A percentile compares a stretch with the other conserved stretches of the same genome.
phyloP scores from a whole-genome alignment of 345 rosid species.

The Mangifera indica region DNA sequence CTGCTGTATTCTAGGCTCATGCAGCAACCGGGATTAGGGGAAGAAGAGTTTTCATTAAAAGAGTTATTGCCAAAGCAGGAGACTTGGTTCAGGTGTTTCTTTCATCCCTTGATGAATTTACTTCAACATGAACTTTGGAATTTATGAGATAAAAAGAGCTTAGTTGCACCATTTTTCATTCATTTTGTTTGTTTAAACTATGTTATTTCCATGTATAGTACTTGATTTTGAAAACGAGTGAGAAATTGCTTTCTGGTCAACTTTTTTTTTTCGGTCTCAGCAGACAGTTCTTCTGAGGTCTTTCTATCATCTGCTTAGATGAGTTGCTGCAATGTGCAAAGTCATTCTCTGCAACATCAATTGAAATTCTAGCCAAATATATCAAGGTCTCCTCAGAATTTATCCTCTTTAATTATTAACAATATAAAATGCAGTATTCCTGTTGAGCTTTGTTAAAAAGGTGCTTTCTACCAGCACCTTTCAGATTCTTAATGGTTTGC shows the following conservation, averaged over 20 bases:
- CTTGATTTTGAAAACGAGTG: not conserved
- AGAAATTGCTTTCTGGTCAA: not conserved
- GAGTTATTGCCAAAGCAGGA: constrained; percentile 43
- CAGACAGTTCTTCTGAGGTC: not conserved
- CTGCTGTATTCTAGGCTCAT: not conserved
- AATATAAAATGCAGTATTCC: not conserved
- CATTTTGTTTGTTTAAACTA: not conserved
- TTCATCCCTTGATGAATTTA: not conserved
- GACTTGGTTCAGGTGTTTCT: constrained; percentile 37
- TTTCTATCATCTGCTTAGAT: not conserved
- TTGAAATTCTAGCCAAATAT: not conserved
- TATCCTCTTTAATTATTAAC: constrained; percentile 6
- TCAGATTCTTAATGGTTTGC: constrained; percentile 40
- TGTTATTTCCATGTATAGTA: not conserved
- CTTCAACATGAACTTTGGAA: not conserved
- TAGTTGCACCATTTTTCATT: not conserved
- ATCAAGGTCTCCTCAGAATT: not conserved
- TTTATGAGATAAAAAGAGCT: not conserved
- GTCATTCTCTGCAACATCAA: not conserved
- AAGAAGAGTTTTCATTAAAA: constrained; percentile 36
- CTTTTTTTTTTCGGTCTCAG: not conserved
- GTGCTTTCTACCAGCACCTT: not conserved
- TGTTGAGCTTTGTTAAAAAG: not conserved
- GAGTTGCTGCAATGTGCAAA: not conserved
- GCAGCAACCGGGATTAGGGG: constrained; percentile 23